Conservation (phyloP, 352 stramenopile species). For the Lagenidium sp. region DNA sequence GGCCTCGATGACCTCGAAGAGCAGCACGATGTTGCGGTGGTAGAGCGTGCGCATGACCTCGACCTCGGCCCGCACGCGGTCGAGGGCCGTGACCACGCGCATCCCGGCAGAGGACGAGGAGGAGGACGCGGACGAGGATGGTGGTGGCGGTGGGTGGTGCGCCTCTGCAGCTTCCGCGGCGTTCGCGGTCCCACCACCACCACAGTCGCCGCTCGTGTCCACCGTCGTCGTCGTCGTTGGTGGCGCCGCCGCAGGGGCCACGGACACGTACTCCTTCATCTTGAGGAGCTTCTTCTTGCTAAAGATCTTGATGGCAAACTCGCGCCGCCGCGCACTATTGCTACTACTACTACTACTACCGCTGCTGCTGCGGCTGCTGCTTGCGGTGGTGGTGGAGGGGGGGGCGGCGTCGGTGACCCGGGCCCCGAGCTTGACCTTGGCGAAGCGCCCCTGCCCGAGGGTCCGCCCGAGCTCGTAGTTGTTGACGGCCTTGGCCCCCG, state of each 20-base stretch:
- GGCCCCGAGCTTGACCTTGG: constrained; percentile 81
- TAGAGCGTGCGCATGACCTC: constrained; percentile 84
- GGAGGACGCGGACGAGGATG: no score
- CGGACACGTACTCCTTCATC: constrained; percentile 71
- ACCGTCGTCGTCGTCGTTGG: background rate
- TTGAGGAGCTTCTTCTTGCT: constrained; percentile 65
- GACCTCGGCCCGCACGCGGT: constrained; percentile 79
- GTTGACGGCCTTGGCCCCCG: constrained; percentile 60
- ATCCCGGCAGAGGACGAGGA: no score
- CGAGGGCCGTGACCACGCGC: constrained; percentile 69
- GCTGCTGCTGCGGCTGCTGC: no score
- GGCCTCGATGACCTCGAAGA: constrained; percentile 88
- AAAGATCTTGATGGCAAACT: constrained; percentile 83
- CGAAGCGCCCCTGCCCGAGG: constrained; percentile 71
- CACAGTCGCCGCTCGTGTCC: background rate
- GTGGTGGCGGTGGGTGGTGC: background rate
- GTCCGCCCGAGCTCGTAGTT: constrained; percentile 69
- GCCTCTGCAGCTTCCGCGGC: background rate
- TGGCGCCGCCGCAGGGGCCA: constrained; percentile 2
- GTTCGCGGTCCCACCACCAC: background rate
- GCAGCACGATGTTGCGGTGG: constrained; percentile 85
- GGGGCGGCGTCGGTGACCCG: constrained; percentile 18
- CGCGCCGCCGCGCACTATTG: constrained; percentile 19
- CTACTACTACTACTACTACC: no score
- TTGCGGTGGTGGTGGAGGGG: background rate